phyloP scores from a whole-genome alignment of 1,139 yeast species.

The Yamadazyma pseudoaaseri region DNA sequence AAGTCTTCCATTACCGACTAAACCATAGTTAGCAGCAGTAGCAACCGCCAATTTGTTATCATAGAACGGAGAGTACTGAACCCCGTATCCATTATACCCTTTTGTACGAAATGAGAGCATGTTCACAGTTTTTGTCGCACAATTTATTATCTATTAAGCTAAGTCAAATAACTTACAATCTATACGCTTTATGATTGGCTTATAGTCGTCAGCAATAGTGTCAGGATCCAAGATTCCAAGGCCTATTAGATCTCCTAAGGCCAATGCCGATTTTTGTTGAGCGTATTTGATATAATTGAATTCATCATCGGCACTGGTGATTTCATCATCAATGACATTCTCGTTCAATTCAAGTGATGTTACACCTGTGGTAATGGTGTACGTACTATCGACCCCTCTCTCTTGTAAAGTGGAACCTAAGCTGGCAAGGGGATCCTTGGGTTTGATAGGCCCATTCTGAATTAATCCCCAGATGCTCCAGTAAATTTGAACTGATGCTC shows the following conservation, averaged over 20 bases:
- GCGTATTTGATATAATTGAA: slow-evolving; percentile 81
- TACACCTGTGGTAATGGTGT: slow-evolving; percentile 37
- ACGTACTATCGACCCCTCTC: slow-evolving; percentile 38
- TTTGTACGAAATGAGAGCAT: slow-evolving; percentile 77
- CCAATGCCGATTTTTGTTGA: slow-evolving; percentile 67
- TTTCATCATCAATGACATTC: slow-evolving; percentile 29
- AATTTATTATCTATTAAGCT: slow-evolving; percentile 1
- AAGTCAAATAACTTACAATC: slow-evolving; percentile 34
- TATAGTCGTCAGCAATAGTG: slow-evolving; percentile 24
- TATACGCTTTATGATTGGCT: slow-evolving; percentile 35
- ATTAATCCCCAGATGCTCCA: slow-evolving; percentile 95
- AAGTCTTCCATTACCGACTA: slow-evolving; percentile 90
- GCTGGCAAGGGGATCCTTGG: slow-evolving; percentile 11
- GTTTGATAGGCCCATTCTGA: slow-evolving; percentile 54
- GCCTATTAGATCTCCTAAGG: slow-evolving; percentile 72
- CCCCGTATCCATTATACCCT: slow-evolving; percentile 86
- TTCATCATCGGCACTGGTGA: slow-evolving; percentile 55
- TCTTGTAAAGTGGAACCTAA: slow-evolving; percentile 20
- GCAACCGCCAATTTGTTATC: slow-evolving; percentile 91
- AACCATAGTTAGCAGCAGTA: slow-evolving; percentile 87
- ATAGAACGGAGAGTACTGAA: slow-evolving; percentile 87
- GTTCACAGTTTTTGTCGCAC: neutral
- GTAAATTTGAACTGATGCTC: slow-evolving; percentile 72
- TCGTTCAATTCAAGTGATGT: slow-evolving; percentile 29
- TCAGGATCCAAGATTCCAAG: slow-evolving; percentile 51